Percentiles rank a stretch among this genome's conserved stretches.
Conservation (phyloP, 2,329 filamentous ascomycete species). For the Thielaviopsis ethacetica region DNA sequence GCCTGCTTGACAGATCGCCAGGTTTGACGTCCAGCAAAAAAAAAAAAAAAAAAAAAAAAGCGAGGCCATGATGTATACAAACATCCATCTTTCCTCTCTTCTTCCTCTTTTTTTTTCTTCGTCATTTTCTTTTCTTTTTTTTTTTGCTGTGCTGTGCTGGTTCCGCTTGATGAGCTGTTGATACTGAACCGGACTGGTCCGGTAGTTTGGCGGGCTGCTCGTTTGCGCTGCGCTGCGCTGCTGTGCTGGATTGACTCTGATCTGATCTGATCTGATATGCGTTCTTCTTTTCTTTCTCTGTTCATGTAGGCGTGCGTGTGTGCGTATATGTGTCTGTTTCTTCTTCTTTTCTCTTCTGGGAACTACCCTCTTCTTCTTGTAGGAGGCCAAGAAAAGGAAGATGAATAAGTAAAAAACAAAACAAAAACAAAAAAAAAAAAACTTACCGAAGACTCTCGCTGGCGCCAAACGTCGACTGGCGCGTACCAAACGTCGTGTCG, state of each 20-base stretch:
- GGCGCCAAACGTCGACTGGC: constrained; percentile 6
- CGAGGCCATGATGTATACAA: not conserved
- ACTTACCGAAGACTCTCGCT: constrained; percentile 9
- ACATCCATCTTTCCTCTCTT: not conserved
- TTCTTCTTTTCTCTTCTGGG: not conserved
- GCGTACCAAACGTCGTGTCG: constrained; percentile 1
- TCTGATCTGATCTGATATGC: no score
- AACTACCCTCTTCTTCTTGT: not conserved
- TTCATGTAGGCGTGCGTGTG: not conserved
- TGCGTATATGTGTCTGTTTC: not conserved
- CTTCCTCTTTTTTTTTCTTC: not conserved
- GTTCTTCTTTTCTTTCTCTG: not conserved
- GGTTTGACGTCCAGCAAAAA: not conserved
- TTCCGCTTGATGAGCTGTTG: not conserved
- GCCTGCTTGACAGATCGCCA: not conserved
- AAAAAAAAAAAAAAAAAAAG: not conserved
- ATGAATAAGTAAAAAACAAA: not conserved
- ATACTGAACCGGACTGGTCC: not conserved
- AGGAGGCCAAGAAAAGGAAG: not conserved
- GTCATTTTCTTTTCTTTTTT: not conserved
- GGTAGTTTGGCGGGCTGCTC: not conserved
- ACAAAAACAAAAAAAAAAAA: not conserved
- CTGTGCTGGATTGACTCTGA: not conserved
- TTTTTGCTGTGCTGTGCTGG: not conserved
- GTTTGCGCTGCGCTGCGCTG: not conserved